Evolutionary conservation across 1,284 basidiomycete species (phyloP).

Genomic region (Fomes fomentarius): DNA sequence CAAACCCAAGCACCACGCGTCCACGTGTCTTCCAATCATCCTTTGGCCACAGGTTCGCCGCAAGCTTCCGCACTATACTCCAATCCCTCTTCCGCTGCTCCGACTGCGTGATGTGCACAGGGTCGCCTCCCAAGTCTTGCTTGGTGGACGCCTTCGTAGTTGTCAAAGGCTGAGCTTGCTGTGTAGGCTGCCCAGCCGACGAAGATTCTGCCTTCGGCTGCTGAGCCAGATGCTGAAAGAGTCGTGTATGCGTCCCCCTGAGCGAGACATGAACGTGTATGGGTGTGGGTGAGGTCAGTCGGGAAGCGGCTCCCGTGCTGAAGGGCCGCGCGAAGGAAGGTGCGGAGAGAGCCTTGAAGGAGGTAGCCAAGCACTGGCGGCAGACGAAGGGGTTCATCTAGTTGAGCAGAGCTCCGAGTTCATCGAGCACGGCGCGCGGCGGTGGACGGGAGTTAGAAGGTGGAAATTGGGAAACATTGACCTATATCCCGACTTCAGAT

Average conservation of each 20-base stretch:
- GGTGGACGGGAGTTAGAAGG: background rate
- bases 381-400: slow-evolving; percentile 11
- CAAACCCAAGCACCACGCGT: slow-evolving; percentile 85
- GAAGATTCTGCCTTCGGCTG: slow-evolving; percentile 8
- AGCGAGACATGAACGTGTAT: background rate
- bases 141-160: slow-evolving; percentile 2
- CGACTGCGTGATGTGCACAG: slow-evolving; percentile 26
- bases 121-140: slow-evolving; percentile 18
- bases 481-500: background rate
- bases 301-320: slow-evolving; percentile 1
- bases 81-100: slow-evolving; percentile 73
- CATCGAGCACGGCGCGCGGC: background rate
- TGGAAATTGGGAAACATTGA: background rate
- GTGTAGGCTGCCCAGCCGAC: background rate
- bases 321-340: background rate
- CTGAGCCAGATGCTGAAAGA: slow-evolving; percentile 13
- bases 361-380: slow-evolving; percentile 11
- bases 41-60: slow-evolving; percentile 76
- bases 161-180: background rate
- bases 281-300: background rate
- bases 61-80: slow-evolving; percentile 64
- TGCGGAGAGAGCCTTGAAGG: slow-evolving; percentile 4
- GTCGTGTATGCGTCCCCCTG: background rate
- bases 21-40: slow-evolving; percentile 75
- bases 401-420: background rate